phyloP scores from a whole-genome alignment of 352 stramenopile species.

The Phytophthora hybrid region DNA sequence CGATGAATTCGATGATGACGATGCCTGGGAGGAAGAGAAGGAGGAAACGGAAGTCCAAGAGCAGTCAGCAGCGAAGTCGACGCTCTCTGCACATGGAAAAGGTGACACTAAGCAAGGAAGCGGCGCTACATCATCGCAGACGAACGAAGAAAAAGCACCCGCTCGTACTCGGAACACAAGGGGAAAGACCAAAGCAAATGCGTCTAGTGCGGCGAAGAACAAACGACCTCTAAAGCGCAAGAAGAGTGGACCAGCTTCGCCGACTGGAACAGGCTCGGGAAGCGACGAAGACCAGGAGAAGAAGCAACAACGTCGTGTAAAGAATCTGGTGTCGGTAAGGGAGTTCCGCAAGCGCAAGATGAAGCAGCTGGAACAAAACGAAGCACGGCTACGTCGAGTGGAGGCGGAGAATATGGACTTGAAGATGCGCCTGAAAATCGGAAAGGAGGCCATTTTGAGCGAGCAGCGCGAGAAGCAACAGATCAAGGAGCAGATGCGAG shows the following conservation, averaged over 20 bases:
- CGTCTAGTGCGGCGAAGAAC: constrained; percentile 7
- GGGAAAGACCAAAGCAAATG: constrained; percentile 19
- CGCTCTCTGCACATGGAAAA: neutral
- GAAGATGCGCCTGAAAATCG: constrained; percentile 85
- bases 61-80: constrained; percentile 3
- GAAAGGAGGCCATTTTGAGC: constrained; percentile 76
- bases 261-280: constrained; percentile 18
- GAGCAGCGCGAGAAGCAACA: constrained; percentile 81
- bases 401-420: constrained; percentile 84
- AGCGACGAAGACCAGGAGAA: constrained; percentile 54
- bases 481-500: constrained; percentile 84
- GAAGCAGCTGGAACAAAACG: constrained; percentile 79
- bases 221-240: constrained; percentile 42
- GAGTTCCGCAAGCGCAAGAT: constrained; percentile 84
- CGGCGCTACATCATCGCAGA: constrained; percentile 1
- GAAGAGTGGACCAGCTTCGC: constrained; percentile 29
- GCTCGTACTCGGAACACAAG: constrained; percentile 11
- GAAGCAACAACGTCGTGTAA: constrained; percentile 72
- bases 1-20: constrained; percentile 32
- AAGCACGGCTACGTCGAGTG: constrained; percentile 62
- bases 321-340: constrained; percentile 78
- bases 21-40: constrained; percentile 6
- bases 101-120: constrained; percentile 8
- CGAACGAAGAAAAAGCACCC: constrained; percentile 10
- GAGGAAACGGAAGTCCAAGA: constrained; percentile 14